A percentile compares a stretch with the other conserved stretches of the same genome.
Evolutionary conservation across 257 asterid genomes (phyloP).

Genomic region (Prunella vulgaris): DNA sequence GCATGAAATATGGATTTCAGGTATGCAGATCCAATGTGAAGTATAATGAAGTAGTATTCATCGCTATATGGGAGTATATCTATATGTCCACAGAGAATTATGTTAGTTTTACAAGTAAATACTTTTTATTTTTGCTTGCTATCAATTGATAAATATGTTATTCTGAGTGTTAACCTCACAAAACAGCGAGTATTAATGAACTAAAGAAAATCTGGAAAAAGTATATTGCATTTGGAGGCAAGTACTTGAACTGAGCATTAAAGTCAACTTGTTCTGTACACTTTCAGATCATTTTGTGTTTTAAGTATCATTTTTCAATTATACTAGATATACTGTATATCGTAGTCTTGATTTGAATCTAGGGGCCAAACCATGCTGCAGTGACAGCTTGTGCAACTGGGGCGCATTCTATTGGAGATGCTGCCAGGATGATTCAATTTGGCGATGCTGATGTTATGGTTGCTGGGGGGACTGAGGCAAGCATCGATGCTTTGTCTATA

Average conservation of each 20-base stretch:
- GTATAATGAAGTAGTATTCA: neutral
- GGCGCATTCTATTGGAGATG: conserved; percentile 96
- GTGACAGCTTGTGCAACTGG: conserved; percentile 99
- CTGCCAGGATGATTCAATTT: conserved; percentile 88
- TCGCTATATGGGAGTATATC: neutral
- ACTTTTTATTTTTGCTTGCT: neutral
- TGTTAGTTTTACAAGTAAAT: neutral
- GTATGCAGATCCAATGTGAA: conserved; percentile 32
- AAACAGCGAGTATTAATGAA: neutral
- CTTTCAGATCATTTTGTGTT: neutral
- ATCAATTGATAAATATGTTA: neutral
- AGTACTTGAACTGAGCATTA: neutral
- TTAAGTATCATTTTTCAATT: conserved; percentile 11
- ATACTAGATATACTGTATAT: conserved; percentile 30
- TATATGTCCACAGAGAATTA: neutral
- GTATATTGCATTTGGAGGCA: neutral
- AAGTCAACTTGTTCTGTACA: neutral
- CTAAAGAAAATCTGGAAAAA: neutral
- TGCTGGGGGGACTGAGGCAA: conserved; percentile 97
- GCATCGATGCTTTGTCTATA: conserved; percentile 95
- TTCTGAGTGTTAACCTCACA: neutral
- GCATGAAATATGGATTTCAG: conserved; percentile 96
- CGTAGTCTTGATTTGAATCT: conserved; percentile 58
- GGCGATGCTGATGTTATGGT: conserved; percentile 98
- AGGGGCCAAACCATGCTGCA: conserved; percentile 99